Percentiles rank a stretch among this genome's conserved stretches.
Conservation (phyloP, 2,329 filamentous ascomycete species). For the Thielaviopsis cerberus region DNA sequence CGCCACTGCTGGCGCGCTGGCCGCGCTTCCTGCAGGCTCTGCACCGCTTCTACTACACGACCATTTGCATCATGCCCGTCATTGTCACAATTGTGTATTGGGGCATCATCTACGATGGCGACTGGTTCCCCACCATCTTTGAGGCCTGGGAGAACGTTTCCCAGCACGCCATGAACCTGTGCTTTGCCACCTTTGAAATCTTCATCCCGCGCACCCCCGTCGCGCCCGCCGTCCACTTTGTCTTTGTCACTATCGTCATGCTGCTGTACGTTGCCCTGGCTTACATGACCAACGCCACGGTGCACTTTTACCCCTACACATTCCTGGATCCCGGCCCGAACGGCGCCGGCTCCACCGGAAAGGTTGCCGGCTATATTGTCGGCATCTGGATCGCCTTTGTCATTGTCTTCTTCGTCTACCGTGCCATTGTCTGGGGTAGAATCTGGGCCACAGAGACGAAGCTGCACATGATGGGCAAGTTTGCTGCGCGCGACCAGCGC, state of each 20-base stretch:
- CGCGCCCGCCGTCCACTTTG: constrained; percentile 42
- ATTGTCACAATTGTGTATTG: constrained; percentile 57
- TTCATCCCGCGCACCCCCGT: constrained; percentile 45
- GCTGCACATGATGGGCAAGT: constrained; percentile 26
- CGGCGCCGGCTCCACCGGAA: constrained; percentile 24
- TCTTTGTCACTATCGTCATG: constrained; percentile 50
- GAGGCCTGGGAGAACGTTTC: constrained; percentile 48
- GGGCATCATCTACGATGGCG: constrained; percentile 35
- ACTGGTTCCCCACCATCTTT: constrained; percentile 34
- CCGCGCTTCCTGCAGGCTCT: constrained; percentile 44
- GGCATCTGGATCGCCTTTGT: constrained; percentile 35
- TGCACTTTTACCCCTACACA: constrained; percentile 57
- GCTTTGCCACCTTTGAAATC: constrained; percentile 61
- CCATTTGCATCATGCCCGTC: constrained; percentile 43
- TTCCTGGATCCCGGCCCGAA: constrained; percentile 49
- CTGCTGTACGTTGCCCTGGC: constrained; percentile 55
- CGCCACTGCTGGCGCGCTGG: constrained; percentile 38
- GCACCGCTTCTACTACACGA: constrained; percentile 46
- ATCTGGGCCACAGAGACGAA: constrained; percentile 30
- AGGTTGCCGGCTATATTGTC: constrained; percentile 46
- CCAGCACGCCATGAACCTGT: constrained; percentile 55
- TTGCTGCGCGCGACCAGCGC: constrained; percentile 14
- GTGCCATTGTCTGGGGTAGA: constrained; percentile 31
- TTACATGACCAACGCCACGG: constrained; percentile 50
- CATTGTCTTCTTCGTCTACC: constrained; percentile 34